These are phyloP conservation scores for Boletus rubescentipes DNA, from an alignment of 768 basidiomycete genomes.

Conservation along the genomic window DNA sequence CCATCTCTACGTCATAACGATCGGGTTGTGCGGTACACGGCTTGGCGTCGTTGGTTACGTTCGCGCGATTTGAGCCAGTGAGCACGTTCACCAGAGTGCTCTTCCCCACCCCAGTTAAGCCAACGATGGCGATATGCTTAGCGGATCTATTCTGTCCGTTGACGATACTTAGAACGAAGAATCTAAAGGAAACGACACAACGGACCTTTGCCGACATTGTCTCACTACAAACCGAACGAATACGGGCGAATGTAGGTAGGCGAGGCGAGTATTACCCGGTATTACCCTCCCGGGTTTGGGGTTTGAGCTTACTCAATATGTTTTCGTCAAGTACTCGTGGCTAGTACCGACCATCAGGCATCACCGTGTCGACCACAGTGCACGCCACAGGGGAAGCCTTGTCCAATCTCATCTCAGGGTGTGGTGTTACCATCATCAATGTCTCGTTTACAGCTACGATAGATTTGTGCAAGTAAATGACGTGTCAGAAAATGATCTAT, in stretches of 20 bases:
- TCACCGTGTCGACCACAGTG: conserved; percentile 2
- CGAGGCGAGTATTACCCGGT: neutral
- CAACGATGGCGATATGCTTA: conserved; percentile 16
- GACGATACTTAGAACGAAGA: neutral
- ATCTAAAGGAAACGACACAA: neutral
- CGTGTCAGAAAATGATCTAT: neutral
- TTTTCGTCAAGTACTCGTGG: neutral
- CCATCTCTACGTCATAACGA: neutral
- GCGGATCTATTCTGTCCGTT: neutral
- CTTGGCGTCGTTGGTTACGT: conserved; percentile 3
- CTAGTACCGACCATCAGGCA: neutral
- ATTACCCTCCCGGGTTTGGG: neutral
- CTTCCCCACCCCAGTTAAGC: conserved; percentile 16
- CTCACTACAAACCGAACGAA: neutral
- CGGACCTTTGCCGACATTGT: conserved; percentile 5
- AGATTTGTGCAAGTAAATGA: neutral
- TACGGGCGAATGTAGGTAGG: neutral
- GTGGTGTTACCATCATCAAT: too few species aligned
- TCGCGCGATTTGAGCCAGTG: neutral
- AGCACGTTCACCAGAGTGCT: conserved; percentile 19
- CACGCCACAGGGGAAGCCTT: neutral
- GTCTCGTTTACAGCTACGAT: neutral
- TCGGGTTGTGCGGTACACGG: conserved; percentile 2
- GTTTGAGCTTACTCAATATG: neutral
- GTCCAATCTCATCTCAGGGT: too few species aligned